Evolutionary conservation across 202 grass and related monocot genomes (phyloP).

Genomic region (Cymbopogon flexuosus): DNA sequence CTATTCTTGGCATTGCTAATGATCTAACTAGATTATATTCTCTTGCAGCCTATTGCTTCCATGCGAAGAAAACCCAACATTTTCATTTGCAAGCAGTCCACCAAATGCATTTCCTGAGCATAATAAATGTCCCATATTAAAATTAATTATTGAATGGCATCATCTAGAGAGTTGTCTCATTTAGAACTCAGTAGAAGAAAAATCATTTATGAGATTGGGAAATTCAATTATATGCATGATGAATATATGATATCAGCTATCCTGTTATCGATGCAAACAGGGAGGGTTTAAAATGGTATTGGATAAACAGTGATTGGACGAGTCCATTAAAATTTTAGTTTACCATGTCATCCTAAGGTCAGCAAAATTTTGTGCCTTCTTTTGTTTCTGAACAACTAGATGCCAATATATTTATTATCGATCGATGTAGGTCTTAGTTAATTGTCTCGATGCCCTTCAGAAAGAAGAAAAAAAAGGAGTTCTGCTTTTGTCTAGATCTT

Average conservation of each 20-base stretch:
- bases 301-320: background rate
- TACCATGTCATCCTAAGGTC: background rate
- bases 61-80: constrained; percentile 26
- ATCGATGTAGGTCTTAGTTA: constrained; percentile 28
- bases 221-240: background rate
- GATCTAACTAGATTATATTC: constrained; percentile 34
- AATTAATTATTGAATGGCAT: background rate
- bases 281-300: background rate
- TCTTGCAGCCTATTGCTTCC: constrained; percentile 13
- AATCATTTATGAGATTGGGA: background rate
- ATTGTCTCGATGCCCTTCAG: background rate
- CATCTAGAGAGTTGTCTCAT: background rate
- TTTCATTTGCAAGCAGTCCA: background rate
- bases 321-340: constrained; percentile 14
- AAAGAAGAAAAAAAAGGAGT: background rate
- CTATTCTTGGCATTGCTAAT: constrained; percentile 37
- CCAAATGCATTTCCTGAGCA: background rate
- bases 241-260: background rate
- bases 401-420: constrained; percentile 7
- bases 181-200: background rate
- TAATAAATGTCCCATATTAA: constrained; percentile 17
- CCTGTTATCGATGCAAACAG: background rate
- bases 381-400: constrained; percentile 14
- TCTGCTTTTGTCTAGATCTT: constrained; percentile 22
- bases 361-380: background rate